Percentiles rank a stretch among this genome's conserved stretches.
Evolutionary conservation across 306 rosid species (phyloP).

Genomic region (Cicer pinnatifidum): DNA sequence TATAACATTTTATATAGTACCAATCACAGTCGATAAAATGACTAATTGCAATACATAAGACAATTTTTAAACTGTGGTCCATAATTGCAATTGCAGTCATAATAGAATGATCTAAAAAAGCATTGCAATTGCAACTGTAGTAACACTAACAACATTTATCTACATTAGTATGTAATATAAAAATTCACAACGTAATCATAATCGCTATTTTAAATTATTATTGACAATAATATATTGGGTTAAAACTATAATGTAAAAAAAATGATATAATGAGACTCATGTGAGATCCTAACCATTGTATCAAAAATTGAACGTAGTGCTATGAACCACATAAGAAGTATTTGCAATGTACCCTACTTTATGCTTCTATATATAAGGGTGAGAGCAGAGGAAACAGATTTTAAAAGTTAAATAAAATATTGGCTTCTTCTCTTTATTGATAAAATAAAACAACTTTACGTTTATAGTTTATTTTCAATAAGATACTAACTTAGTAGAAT

Average conservation of each 20-base stretch:
- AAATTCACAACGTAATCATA: too few species aligned
- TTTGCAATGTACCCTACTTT: constrained; percentile 1
- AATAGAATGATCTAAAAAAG: too few species aligned
- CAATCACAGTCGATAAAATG: too few species aligned
- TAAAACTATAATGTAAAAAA: neutral
- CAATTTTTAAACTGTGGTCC: too few species aligned
- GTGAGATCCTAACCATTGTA: constrained; percentile 41
- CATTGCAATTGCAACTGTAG: too few species aligned
- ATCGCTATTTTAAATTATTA: too few species aligned
- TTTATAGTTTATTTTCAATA: constrained; percentile 11
- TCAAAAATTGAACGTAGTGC: constrained; percentile 1
- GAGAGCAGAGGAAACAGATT: constrained; percentile 23
- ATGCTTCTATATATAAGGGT: constrained; percentile 45
- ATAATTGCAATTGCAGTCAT: too few species aligned
- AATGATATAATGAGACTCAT: neutral
- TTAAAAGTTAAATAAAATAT: constrained; percentile 36
- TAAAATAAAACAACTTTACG: constrained; percentile 42
- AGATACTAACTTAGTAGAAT: constrained; percentile 23
- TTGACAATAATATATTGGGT: too few species aligned
- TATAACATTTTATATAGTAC: too few species aligned
- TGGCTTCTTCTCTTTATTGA: constrained; percentile 38
- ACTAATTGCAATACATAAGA: too few species aligned
- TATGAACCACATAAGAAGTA: constrained; percentile 6
- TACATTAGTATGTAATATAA: too few species aligned
- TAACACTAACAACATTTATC: too few species aligned